These are phyloP conservation scores for Boletus huronensis DNA, from an alignment of 768 basidiomycete species.

Conservation along the genomic window DNA sequence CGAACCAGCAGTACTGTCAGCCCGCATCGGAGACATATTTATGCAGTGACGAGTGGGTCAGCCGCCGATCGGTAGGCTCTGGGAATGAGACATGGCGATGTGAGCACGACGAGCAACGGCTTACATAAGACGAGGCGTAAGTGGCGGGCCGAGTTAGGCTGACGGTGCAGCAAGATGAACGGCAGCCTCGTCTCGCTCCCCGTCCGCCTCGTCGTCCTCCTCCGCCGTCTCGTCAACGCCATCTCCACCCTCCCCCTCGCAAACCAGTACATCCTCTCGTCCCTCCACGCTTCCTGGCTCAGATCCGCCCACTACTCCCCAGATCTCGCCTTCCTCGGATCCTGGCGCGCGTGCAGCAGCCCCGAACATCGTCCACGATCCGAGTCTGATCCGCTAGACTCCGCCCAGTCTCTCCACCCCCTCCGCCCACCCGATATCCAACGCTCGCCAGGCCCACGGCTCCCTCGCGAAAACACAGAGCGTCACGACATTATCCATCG, in stretches of 20 bases:
- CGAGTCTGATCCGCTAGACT: neutral
- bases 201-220: slow-evolving; percentile 53
- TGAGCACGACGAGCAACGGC: too few relatives aligned
- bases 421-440: slow-evolving; percentile 11
- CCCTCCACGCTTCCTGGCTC: slow-evolving; percentile 8
- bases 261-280: slow-evolving; percentile 36
- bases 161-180: slow-evolving; percentile 38
- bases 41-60: neutral
- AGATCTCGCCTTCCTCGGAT: neutral
- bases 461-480: slow-evolving; percentile 18
- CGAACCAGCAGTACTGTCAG: slow-evolving; percentile 5
- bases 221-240: slow-evolving; percentile 64
- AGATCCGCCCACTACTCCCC: slow-evolving; percentile 8
- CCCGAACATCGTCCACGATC: neutral
- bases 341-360: neutral
- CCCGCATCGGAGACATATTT: neutral
- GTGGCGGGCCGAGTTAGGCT: neutral
- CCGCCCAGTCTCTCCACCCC: slow-evolving; percentile 2
- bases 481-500: slow-evolving; percentile 57
- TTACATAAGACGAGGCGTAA: slow-evolving; percentile 8
- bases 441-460: neutral
- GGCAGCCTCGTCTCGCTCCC: slow-evolving; percentile 43
- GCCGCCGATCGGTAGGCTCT: neutral
- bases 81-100: neutral
- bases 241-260: slow-evolving; percentile 70